Evolutionary conservation across 768 basidiomycete genomes (phyloP), one percentile per base, ranked within the genome.

Genomic region (Mycena galericulata): DNA sequence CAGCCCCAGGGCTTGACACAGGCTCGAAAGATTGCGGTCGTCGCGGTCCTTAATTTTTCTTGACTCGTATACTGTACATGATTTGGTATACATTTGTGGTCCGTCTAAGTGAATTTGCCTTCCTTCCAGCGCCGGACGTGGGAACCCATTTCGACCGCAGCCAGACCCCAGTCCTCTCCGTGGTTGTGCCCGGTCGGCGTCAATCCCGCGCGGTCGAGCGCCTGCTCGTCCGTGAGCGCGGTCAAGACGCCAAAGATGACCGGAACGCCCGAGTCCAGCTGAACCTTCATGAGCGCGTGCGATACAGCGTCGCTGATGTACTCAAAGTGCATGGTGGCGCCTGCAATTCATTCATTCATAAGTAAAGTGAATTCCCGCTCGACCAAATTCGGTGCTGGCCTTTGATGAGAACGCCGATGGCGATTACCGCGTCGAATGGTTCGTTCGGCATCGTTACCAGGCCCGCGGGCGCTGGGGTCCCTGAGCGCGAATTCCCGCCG

Each of bases 251-350:
- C 98, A 79, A 99, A 99, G 72, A 99, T 92, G 75, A 99, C 94
- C 0, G 98, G 98, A 26, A 94, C 89, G 18, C 96, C 96, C 1
- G 93, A 91, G 79, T 99, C 97, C 73, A 98, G 84, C 81, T 97
- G 96, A 24, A 98, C 89, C 74, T 88, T 89, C 98, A 99, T 99
- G 71, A 99, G 84, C 47, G 91, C 96, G 74, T 98, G 93, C 45
- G 95, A 90, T 66, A 98, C 97, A 68, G 90, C 89, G 75, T 98
- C 96, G 79, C 89, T 94, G 79, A 99, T 99, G 86, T 99, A 99
- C 79, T 99, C 98, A 79, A 99, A 99, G 83, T 99, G 98, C 96
- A 98, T 98, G 20, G 98, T 99, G 1, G 90, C 86, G 58, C 98
- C 70, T 72, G 41, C 4, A 27, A 10, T 18, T 38, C 24, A n/a